Evolutionary conservation across 495 filamentous ascomycete species (phyloP).

Genomic region (Stereocaulon alpinum): DNA sequence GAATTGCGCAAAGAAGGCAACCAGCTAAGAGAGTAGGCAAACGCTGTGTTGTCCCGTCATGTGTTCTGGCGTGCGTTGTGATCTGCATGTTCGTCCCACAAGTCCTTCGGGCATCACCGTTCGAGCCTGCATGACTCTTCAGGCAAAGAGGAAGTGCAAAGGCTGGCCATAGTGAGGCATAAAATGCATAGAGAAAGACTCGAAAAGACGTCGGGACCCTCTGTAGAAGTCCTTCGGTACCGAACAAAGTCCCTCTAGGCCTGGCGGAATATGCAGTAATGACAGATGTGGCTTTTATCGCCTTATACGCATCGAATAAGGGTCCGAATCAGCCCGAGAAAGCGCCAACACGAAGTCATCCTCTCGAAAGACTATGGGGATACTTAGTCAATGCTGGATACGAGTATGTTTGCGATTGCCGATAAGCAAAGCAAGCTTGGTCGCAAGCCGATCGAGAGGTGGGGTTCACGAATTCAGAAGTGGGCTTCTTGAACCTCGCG

Average conservation of each 20-base stretch:
- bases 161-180: neutral
- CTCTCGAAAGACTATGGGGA: neutral
- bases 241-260: neutral
- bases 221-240: neutral
- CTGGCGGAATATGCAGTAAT: neutral
- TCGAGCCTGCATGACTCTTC: neutral
- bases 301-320: neutral
- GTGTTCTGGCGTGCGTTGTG: neutral
- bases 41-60: too few species aligned
- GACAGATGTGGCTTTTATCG: neutral
- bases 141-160: too few species aligned
- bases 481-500: neutral
- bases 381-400: neutral
- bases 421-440: neutral
- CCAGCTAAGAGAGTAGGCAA: neutral
- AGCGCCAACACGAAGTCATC: neutral
- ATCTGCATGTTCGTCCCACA: neutral
- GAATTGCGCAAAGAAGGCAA: neutral
- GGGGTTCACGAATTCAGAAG: neutral
- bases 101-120: neutral
- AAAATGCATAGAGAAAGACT: neutral
- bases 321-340: neutral
- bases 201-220: too few species aligned
- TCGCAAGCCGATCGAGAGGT: neutral
- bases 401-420: neutral